Conservation (phyloP, 139 green algal species). For the Micractinium sp. region DNA sequence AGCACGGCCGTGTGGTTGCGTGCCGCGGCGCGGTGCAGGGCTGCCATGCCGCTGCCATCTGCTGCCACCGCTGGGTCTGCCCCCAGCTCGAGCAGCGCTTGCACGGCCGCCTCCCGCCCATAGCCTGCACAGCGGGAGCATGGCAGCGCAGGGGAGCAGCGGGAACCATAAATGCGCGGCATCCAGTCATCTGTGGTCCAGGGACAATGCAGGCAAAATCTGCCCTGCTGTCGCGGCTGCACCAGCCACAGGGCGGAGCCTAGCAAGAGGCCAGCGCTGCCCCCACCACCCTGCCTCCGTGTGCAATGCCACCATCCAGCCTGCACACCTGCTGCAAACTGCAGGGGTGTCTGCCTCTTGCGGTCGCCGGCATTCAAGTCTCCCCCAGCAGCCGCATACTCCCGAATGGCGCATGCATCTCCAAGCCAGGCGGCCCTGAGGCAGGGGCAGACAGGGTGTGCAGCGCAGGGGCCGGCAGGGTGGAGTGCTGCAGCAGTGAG, state of each 20-base stretch:
- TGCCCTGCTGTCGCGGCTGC: too few relatives aligned
- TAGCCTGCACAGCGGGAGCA: neutral
- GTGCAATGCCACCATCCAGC: neutral
- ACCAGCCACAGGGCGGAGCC: neutral
- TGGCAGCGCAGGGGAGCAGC: neutral
- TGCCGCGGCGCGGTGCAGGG: conserved; percentile 33
- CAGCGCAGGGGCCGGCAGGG: too few relatives aligned
- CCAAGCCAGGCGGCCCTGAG: conserved; percentile 41
- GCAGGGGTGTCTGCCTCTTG: conserved; percentile 27
- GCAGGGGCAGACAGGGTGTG: neutral
- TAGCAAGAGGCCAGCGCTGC: neutral
- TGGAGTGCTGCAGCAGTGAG: too few relatives aligned
- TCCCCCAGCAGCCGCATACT: conserved; percentile 25
- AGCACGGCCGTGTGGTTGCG: conserved; percentile 9
- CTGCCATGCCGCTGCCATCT: conserved; percentile 10
- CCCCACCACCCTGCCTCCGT: neutral
- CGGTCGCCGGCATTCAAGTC: conserved; percentile 13
- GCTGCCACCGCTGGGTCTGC: neutral
- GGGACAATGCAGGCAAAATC: too few relatives aligned
- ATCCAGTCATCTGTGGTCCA: neutral
- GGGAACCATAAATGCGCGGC: neutral
- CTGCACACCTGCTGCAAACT: conserved; percentile 32
- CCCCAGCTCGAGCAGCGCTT: conserved; percentile 5
- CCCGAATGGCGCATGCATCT: neutral
- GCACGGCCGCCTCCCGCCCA: conserved; percentile 2